Base-by-base conservation (phyloP, 495 filamentous ascomycete species). In the Aspergillus haitiensis region DNA sequence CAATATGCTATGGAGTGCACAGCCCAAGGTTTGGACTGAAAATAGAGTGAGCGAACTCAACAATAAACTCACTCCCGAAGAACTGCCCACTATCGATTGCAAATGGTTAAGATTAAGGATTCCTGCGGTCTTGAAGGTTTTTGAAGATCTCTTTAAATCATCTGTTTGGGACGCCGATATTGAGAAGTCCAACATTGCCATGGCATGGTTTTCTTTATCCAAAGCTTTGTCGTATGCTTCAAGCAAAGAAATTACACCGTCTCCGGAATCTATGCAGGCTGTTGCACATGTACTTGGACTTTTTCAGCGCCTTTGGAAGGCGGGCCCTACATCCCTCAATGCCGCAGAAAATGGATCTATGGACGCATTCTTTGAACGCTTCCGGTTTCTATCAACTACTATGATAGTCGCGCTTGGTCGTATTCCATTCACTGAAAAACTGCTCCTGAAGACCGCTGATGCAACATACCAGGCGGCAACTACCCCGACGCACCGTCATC, bases 221-320 rank as follows among this genome's bases (percentile, higher is more conserved):
- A 82, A 74, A 11, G 84, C 90, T 7, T 71, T 97, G 34, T 86
- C 87, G 5, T 81, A 86, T 52, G 93, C 94, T 0, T 89, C 89
- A 6, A 86, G 81, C 45, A 94, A 95, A 72, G 94, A 98, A 68
- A 86, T 98, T 56, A 97, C 92, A 63, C 88, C 93, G 11, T 91
- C 91, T 0, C 81, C 81, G 21, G 92, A 98, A 56, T 87, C 89
- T 6, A 90, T 89, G 74, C 80, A 86, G 51, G 91, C 92, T 45
- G 80, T 96, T 48, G 86, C 90, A 10, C 81, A 85, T 50, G 75
- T 92, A 21, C 78, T 94, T 55, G 82, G 82, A 32, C 63, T 88
- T 18, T 70, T 96, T 9, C 82, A 85, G 53, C 82, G 77, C 12
- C 73, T 92, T 4, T 96, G 93, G 90, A 73, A 70, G 36, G 58